Conservation (phyloP, 495 filamentous ascomycete species). For the Talaromyces adpressus region DNA sequence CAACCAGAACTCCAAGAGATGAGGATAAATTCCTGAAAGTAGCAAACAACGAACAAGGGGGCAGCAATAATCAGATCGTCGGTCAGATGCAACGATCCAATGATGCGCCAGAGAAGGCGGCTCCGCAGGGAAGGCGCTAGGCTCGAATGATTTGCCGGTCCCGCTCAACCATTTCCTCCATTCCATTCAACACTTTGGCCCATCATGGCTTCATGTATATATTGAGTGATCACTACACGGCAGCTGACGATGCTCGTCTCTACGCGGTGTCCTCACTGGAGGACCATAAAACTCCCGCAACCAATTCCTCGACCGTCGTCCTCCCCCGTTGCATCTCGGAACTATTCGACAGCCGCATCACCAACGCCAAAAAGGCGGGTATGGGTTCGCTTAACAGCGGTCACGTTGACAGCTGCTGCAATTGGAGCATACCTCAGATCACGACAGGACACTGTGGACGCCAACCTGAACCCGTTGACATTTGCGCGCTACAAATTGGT, state of each 20-base stretch:
- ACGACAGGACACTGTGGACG: conserved; percentile 18
- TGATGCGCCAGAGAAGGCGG: neutral
- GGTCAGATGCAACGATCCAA: neutral
- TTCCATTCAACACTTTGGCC: neutral
- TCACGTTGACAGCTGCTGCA: conserved; percentile 28
- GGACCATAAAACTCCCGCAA: neutral
- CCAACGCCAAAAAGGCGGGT: conserved; percentile 22
- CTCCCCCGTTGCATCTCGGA: neutral
- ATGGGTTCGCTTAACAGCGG: conserved; percentile 29
- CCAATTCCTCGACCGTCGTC: neutral
- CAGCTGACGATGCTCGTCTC: neutral
- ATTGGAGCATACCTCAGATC: conserved; percentile 32
- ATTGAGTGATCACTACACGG: neutral
- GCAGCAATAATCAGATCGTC: neutral
- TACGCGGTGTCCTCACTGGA: neutral
- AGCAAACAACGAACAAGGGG: neutral
- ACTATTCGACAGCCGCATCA: conserved; percentile 17
- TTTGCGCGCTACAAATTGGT: conserved; percentile 65
- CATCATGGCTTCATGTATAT: neutral
- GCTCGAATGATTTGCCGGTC: neutral
- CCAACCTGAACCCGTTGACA: conserved; percentile 41
- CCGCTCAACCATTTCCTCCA: neutral
- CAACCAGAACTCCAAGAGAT: neutral
- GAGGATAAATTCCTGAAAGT: neutral
- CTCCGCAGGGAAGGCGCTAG: neutral